These are phyloP conservation scores for Hypoxylon rickii DNA, from an alignment of 495 filamentous ascomycete genomes.

Conservation along the genomic window DNA sequence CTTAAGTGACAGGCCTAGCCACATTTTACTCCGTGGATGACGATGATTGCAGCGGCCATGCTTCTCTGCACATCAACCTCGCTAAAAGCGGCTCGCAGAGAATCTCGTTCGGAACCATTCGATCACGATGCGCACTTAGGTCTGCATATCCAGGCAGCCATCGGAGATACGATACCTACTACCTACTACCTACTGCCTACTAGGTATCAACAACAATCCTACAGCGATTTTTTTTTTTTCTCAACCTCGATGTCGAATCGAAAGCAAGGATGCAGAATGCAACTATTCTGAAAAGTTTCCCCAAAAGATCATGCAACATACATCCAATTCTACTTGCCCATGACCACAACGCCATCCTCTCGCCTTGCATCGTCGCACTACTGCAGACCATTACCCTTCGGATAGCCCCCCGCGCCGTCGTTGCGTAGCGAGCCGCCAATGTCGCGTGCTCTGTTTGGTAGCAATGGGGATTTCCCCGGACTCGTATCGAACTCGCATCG, in stretches of 20 bases:
- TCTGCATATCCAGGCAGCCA: too few species aligned
- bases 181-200: too few species aligned
- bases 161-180: too few species aligned
- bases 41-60: conserved; percentile 23
- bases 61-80: conserved; percentile 30
- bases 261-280: not conserved
- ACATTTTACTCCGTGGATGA: conserved; percentile 23
- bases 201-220: too few species aligned
- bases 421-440: conserved; percentile 32
- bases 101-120: conserved; percentile 23
- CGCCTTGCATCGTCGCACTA: conserved; percentile 25
- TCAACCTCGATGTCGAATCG: conserved; percentile 12
- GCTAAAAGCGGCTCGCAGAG: conserved; percentile 37
- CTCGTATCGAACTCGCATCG: conserved; percentile 33
- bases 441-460: conserved; percentile 30
- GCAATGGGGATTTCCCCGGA: conserved; percentile 30
- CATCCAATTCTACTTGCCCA: conserved; percentile 11
- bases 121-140: conserved; percentile 28
- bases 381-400: conserved; percentile 25
- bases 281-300: conserved; percentile 2
- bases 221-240: too few species aligned
- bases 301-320: conserved; percentile 20
- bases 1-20: conserved; percentile 26
- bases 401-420: conserved; percentile 29
- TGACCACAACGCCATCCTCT: conserved; percentile 19